Evolutionary conservation across 1,139 yeast genomes (phyloP), one percentile per base, ranked within the genome.

Genomic region (Yamadazyma dushanensis): DNA sequence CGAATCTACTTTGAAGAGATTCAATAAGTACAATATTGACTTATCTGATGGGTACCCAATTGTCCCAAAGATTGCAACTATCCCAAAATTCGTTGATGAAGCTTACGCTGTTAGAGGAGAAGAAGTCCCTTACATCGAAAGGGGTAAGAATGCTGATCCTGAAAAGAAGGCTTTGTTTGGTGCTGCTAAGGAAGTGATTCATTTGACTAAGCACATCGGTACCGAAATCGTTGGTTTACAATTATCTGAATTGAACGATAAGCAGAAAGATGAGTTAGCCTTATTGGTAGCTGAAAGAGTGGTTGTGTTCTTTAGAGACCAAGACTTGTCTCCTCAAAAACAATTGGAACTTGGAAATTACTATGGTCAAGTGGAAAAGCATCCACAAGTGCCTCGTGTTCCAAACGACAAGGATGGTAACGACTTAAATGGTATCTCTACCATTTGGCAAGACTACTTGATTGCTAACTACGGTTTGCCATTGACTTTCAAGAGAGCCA

Each of bases 161-260:
- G 78, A 72, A 41, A 74, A 74, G 61, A 73, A 69, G 51, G 73
- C 76, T 5, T 52, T 75, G 31, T 61, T 75, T 30, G 67, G 71
- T n/a, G 78, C 78, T 36, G 80, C 77, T 15, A 64, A 56, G 38
- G 73, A 73, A 47, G 78, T 75, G 14, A 63, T 47, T 27, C 44
- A 75, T 40, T 58, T 73, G 44, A 71, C 79, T 31, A 70, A 67
- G 40, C 66, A 70, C 40, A 57, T 74, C 40, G 82, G 82, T 40
- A 74, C 80, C n/a, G 80, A 76, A 49, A 63, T 78, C 48, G 70
- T 72, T 34, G 80, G 80, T 2, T 53, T 76, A 36, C 80, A 77
- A 52, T 56, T 76, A 37, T 54, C 57, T 13, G 76, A 74, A 22
- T 63, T 77, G 43, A 62, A 51, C 37, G 74, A 74, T 45, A 52